Evolutionary conservation across 805 yeast species (phyloP).

Genomic region (Spathaspora girioi): DNA sequence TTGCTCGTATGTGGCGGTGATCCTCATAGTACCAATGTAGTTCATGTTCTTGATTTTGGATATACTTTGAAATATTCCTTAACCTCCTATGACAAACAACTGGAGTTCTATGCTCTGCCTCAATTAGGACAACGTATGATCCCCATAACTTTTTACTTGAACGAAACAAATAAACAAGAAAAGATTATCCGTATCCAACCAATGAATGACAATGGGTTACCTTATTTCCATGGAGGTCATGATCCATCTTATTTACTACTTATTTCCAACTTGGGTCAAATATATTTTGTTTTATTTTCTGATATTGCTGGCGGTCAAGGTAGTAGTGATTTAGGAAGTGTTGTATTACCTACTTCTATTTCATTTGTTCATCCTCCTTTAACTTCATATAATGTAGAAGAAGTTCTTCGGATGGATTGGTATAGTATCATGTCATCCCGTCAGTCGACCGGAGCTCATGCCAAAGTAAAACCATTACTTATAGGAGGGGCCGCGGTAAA

Average conservation of each 20-base stretch:
- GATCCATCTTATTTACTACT: conserved; percentile 66
- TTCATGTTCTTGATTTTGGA: conserved; percentile 69
- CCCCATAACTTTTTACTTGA: conserved; percentile 20
- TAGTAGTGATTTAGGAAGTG: conserved; percentile 19
- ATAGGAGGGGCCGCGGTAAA: conserved; percentile 77
- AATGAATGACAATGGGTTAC: conserved; percentile 43
- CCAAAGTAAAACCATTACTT: conserved; percentile 45
- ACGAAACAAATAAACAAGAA: conserved; percentile 18
- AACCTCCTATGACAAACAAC: conserved; percentile 82
- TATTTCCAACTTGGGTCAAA: conserved; percentile 58
- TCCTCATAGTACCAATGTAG: conserved; percentile 24
- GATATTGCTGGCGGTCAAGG: conserved; percentile 14
- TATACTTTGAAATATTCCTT: conserved; percentile 72
- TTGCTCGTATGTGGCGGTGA: conserved; percentile 70
- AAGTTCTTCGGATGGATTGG: conserved; percentile 67
- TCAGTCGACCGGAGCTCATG: conserved; percentile 33
- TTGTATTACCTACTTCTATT: conserved; percentile 73
- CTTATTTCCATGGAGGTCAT: conserved; percentile 77
- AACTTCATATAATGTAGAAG: conserved; percentile 48
- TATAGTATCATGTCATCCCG: conserved; percentile 58
- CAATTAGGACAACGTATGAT: conserved; percentile 36
- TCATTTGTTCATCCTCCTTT: conserved; percentile 76
- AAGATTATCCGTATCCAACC: conserved; percentile 26
- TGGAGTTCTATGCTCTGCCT: conserved; percentile 66
- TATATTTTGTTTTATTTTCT: conserved; percentile 60